Percentiles rank a stretch among this genome's conserved stretches.
phyloP scores from a whole-genome alignment of 306 rosid species.

The Medicago lupulina region DNA sequence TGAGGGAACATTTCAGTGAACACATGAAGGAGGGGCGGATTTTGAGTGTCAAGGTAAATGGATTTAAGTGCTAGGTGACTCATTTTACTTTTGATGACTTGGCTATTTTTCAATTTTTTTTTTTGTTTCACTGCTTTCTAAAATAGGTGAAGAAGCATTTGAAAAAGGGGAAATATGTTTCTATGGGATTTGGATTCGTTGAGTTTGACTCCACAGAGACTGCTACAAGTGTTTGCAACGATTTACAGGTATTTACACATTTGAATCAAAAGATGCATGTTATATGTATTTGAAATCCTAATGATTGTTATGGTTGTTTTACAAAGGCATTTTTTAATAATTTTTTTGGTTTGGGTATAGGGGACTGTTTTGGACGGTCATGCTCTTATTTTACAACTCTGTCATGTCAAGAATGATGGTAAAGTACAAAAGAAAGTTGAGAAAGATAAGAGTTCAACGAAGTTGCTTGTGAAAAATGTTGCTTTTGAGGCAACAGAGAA shows the following conservation, averaged over 20 bases:
- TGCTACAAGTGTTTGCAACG: slow-evolving; percentile 63
- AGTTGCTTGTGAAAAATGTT: slow-evolving; percentile 77
- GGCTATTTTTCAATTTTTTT: slow-evolving; percentile 20
- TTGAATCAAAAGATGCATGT: slow-evolving; percentile 23
- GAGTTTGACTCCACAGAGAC: slow-evolving; percentile 87
- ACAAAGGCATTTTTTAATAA: neutral
- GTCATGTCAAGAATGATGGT: slow-evolving; percentile 75
- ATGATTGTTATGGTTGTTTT: slow-evolving; percentile 37
- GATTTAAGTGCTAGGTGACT: slow-evolving; percentile 22
- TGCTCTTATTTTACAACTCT: slow-evolving; percentile 77
- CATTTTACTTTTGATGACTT: neutral
- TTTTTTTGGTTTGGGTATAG: slow-evolving; percentile 44
- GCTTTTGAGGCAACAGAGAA: slow-evolving; percentile 91
- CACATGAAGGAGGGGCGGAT: slow-evolving; percentile 72
- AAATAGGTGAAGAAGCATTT: slow-evolving; percentile 82
- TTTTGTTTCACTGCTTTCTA: slow-evolving; percentile 32
- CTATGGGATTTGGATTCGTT: slow-evolving; percentile 91
- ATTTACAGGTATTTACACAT: slow-evolving; percentile 69
- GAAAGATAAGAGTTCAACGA: slow-evolving; percentile 83
- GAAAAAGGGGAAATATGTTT: slow-evolving; percentile 83
- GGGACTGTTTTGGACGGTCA: slow-evolving; percentile 90
- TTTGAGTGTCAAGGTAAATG: slow-evolving; percentile 81
- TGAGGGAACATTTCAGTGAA: slow-evolving; percentile 71
- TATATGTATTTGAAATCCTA: slow-evolving; percentile 36
- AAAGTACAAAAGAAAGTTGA: slow-evolving; percentile 55